Conservation (phyloP, 225 moss, liverwort and hornwort species). For the Bryoerythrophyllum caledonicum region DNA sequence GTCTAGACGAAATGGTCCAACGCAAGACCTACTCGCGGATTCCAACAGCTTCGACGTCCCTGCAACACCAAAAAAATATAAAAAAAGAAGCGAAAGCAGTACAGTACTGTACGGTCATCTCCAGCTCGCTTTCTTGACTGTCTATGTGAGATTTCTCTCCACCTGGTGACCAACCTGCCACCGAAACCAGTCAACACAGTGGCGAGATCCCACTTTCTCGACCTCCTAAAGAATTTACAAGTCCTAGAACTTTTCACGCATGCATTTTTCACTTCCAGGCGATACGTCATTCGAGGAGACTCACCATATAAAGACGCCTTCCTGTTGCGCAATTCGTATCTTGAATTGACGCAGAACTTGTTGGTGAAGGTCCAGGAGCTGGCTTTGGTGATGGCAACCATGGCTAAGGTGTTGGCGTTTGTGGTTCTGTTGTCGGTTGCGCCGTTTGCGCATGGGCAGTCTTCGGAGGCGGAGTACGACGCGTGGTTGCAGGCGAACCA, state of each 20-base stretch:
- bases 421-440: not conserved
- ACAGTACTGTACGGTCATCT: too few species aligned
- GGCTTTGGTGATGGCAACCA: slow-evolving; percentile 23
- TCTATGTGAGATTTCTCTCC: not conserved
- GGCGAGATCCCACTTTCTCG: not conserved
- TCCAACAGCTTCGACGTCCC: not conserved
- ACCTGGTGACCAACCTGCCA: not conserved
- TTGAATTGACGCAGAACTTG: not conserved
- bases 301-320: slow-evolving; percentile 25
- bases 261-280: too few species aligned
- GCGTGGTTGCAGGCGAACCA: not conserved
- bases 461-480: slow-evolving; percentile 1
- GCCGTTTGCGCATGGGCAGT: not conserved
- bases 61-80: too few species aligned
- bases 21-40: too few species aligned
- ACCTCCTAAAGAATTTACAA: not conserved
- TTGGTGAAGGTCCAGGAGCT: not conserved
- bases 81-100: not conserved
- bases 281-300: not conserved
- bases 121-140: slow-evolving; percentile 29
- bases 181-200: not conserved
- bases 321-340: not conserved
- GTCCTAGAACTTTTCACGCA: too few species aligned
- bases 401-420: slow-evolving; percentile 15
- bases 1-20: not conserved